phyloP scores from a whole-genome alignment of 2,329 filamentous ascomycete species.

The Cryphonectria naterciae region DNA sequence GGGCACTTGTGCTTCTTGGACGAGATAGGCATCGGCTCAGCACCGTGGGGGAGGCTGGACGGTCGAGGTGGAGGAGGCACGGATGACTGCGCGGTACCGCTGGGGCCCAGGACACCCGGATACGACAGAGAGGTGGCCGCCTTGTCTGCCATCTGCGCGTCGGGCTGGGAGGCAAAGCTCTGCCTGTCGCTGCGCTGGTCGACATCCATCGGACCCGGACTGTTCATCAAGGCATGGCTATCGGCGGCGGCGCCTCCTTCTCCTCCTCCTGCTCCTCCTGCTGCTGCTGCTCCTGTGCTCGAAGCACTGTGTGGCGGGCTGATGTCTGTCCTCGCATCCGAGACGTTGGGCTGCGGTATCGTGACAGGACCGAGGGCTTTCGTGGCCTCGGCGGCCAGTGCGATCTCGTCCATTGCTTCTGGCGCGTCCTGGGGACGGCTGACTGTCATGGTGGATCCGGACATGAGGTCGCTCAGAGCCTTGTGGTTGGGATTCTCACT shows the following conservation, averaged over 20 bases:
- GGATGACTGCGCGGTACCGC: constrained; percentile 48
- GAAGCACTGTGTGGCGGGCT: constrained; percentile 49
- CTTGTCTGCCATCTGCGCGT: constrained; percentile 56
- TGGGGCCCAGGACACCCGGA: constrained; percentile 54
- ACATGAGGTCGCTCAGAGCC: constrained; percentile 58
- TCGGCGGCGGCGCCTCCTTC: constrained; percentile 25
- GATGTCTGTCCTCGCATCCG: constrained; percentile 45
- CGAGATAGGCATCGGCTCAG: constrained; percentile 65
- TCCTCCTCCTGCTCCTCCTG: constrained; percentile 28
- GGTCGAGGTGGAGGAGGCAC: constrained; percentile 49
- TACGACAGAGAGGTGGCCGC: constrained; percentile 58
- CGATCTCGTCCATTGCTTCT: constrained; percentile 29
- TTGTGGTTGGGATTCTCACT: constrained; percentile 60
- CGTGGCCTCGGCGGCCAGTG: constrained; percentile 36
- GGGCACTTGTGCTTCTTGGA: constrained; percentile 93
- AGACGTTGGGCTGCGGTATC: constrained; percentile 39
- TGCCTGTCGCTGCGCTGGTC: constrained; percentile 47
- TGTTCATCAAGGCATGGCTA: constrained; percentile 48
- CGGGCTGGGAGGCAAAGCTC: constrained; percentile 45
- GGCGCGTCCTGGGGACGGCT: constrained; percentile 60
- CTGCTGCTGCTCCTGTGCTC: constrained; percentile 37
- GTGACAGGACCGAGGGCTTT: constrained; percentile 40
- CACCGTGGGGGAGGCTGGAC: constrained; percentile 58
- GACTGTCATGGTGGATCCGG: constrained; percentile 55
- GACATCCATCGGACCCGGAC: constrained; percentile 59